phyloP scores from a whole-genome alignment of 2,329 filamentous ascomycete genomes.

The Elsinoe necatrix region DNA sequence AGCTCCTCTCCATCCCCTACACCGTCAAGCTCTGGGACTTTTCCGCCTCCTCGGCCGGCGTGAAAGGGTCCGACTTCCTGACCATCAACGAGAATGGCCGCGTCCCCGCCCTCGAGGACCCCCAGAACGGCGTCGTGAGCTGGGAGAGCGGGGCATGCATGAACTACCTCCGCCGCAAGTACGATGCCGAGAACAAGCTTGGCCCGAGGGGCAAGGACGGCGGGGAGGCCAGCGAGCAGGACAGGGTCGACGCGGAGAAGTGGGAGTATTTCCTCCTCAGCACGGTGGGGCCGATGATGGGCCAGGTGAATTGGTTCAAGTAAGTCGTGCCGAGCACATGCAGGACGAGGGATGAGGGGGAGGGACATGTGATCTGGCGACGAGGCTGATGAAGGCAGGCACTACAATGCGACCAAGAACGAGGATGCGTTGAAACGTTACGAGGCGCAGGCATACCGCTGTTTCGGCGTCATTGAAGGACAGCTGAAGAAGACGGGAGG shows the following conservation, averaged over 20 bases:
- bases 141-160: constrained; percentile 47
- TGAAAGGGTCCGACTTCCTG: constrained; percentile 33
- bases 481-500: constrained; percentile 34
- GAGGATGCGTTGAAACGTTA: constrained; percentile 37
- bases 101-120: constrained; percentile 38
- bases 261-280: constrained; percentile 35
- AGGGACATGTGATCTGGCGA: too few relatives aligned
- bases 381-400: constrained; percentile 16
- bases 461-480: constrained; percentile 35
- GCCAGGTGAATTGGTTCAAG: constrained; percentile 24
- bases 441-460: constrained; percentile 34
- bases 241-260: constrained; percentile 37
- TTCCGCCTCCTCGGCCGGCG: constrained; percentile 28
- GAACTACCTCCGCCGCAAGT: constrained; percentile 39
- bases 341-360: too few relatives aligned
- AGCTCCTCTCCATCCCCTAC: constrained; percentile 36
- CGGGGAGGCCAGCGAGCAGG: constrained; percentile 26
- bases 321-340: too few relatives aligned
- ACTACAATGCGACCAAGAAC: constrained; percentile 34
- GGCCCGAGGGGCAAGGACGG: constrained; percentile 28
- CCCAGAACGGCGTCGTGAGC: constrained; percentile 38
- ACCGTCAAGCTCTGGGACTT: constrained; percentile 34
- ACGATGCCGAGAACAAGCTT: constrained; percentile 35
- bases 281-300: constrained; percentile 27
- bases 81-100: constrained; percentile 40